Evolutionary conservation across 495 filamentous ascomycete genomes (phyloP).

Genomic region (Talaromyces ruber): DNA sequence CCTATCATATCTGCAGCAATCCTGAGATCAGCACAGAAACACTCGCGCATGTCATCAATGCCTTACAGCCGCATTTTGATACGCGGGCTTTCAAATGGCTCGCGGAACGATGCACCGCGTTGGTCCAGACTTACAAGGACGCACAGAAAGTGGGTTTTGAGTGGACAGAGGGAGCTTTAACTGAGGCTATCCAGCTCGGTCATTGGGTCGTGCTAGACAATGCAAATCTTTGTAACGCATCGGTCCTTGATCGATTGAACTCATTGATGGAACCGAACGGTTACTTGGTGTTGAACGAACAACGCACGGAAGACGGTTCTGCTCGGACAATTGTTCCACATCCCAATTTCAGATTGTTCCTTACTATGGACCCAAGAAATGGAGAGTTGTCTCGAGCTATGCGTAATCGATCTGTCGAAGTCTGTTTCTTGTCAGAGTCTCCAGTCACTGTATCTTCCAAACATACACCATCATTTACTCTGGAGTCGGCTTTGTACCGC

Average conservation of each 20-base stretch:
- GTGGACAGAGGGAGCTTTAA: conserved; percentile 89
- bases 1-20: conserved; percentile 25
- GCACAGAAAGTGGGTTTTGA: conserved; percentile 69
- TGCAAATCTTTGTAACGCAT: conserved; percentile 91
- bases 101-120: conserved; percentile 21
- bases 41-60: conserved; percentile 24
- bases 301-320: conserved; percentile 72
- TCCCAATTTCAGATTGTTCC: conserved; percentile 81
- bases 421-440: conserved; percentile 51
- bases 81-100: conserved; percentile 24
- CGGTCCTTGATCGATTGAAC: conserved; percentile 90
- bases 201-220: conserved; percentile 94
- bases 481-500: conserved; percentile 43
- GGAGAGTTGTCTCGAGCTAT: conserved; percentile 95
- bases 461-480: conserved; percentile 29
- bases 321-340: conserved; percentile 75
- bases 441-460: conserved; percentile 14
- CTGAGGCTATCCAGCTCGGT: conserved; percentile 77
- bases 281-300: conserved; percentile 81
- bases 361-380: conserved; percentile 88
- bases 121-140: conserved; percentile 41
- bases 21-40: conserved; percentile 24
- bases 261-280: conserved; percentile 90
- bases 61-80: conserved; percentile 19
- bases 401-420: conserved; percentile 89